These are phyloP conservation scores for Stephania japonica DNA, from an alignment of 164 flowering plant genomes.

Conservation along the genomic window DNA sequence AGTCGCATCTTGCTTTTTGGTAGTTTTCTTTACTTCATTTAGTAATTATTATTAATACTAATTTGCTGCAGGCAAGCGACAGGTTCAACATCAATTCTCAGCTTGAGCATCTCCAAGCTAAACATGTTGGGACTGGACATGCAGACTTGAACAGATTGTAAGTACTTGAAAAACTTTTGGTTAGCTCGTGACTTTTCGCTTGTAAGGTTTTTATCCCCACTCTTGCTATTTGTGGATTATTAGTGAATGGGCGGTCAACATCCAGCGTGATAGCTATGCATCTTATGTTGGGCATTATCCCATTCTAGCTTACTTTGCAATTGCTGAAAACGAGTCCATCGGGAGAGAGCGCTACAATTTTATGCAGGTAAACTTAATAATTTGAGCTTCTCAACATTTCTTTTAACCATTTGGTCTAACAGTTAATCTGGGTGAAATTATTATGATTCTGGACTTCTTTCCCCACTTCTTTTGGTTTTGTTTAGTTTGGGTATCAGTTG, in stretches of 20 bases:
- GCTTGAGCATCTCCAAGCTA: constrained; percentile 98
- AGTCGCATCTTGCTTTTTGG: too few relatives aligned
- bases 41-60: background rate
- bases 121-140: constrained; percentile 96
- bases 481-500: background rate
- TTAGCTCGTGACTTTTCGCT: background rate
- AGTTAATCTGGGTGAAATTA: background rate
- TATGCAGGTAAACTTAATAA: constrained; percentile 67
- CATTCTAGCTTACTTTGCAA: constrained; percentile 71
- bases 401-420: background rate
- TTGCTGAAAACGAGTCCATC: constrained; percentile 95
- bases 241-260: constrained; percentile 99
- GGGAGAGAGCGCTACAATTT: constrained; percentile 96
- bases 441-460: background rate
- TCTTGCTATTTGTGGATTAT: constrained; percentile 12
- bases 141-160: constrained; percentile 92
- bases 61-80: constrained; percentile 76
- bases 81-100: constrained; percentile 97
- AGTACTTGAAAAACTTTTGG: constrained; percentile 16
- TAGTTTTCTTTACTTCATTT: too few relatives aligned
- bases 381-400: background rate
- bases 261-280: constrained; percentile 94
- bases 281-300: constrained; percentile 93
- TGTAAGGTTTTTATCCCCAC: background rate
- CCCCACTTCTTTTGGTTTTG: background rate